Evolutionary conservation across 2,329 filamentous ascomycete genomes (phyloP), one percentile per base, ranked within the genome.

Genomic region (Cyphellophora europaea): DNA sequence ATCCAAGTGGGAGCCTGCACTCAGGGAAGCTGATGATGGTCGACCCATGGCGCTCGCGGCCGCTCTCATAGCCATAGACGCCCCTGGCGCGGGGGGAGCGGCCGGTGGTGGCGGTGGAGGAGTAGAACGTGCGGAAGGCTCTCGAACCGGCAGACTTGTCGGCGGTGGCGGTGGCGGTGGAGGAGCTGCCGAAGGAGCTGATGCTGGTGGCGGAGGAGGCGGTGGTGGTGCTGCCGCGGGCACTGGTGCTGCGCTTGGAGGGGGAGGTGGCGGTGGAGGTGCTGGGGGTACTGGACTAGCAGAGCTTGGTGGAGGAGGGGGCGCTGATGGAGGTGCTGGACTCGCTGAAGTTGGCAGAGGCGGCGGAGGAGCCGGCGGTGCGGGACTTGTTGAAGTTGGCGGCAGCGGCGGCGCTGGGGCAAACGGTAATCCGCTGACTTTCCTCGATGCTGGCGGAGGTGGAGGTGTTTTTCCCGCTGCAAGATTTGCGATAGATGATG

Each of bases 401-500:
- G 55, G 55, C 19, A 62, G 58, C 27, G 62, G 58, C 30, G 63
- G 61, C 5, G 66, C 62, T 35, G 62, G 63, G 53, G 51, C 57
- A 14, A 65, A 63, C 30, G 72, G 74, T 6, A 72, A 69, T 40
- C 45, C 29, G 45, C 47, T 49, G 25, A 44, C 35, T 51, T 78
- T 79, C 45, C 75, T 65, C 27, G 65, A 64, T 14, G 65, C 54
- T 6, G 71, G 65, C 28, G 74, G 73, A 28, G 73, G 73, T 13
- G 74, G 70, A 4, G 72, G 72, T 27, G 69, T 67, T 50, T 59
- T 65, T 19, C 51, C 45, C 14, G 49, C 74, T 41, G 69, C 64
- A 47, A 70, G 64, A 21, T 77, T 78, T 15, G 67, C 63, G 13
- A 75, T 69, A 11, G 79, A 80, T 5, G 67, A 58, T 2, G 82